Percentiles rank a stretch among this genome's conserved stretches.
phyloP scores from a whole-genome alignment of 2,329 filamentous ascomycete species.

The Penicillium paneum region DNA sequence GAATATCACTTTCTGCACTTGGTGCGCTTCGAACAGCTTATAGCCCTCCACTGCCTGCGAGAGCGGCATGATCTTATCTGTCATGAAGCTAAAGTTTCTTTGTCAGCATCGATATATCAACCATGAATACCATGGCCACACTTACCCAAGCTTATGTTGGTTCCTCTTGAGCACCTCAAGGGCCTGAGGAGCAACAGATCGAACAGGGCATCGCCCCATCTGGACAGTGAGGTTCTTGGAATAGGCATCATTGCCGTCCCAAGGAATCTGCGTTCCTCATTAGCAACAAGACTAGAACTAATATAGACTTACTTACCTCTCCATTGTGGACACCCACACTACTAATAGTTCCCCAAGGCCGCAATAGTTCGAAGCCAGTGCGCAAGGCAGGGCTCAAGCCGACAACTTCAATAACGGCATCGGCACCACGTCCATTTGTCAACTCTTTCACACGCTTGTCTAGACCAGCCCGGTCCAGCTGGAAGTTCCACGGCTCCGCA shows the following conservation, averaged over 20 bases:
- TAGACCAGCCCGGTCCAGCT: constrained; percentile 62
- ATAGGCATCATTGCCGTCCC: constrained; percentile 61
- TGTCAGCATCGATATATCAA: too few species aligned
- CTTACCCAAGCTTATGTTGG: constrained; percentile 62
- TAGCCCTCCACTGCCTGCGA: constrained; percentile 65
- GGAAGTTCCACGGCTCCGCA: constrained; percentile 79
- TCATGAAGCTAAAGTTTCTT: constrained; percentile 53
- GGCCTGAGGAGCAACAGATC: constrained; percentile 65
- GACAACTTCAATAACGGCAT: constrained; percentile 78
- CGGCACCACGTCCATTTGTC: constrained; percentile 77
- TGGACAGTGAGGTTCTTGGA: constrained; percentile 69
- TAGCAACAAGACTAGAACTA: constrained; percentile 20
- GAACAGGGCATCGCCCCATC: constrained; percentile 74
- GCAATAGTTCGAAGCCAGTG: constrained; percentile 67
- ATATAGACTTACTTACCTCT: constrained; percentile 51
- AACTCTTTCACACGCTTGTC: constrained; percentile 67
- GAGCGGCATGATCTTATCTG: constrained; percentile 70
- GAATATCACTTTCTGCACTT: constrained; percentile 72
- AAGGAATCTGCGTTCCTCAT: constrained; percentile 55
- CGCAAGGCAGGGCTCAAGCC: constrained; percentile 66
- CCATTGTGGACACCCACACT: constrained; percentile 74
- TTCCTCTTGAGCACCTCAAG: constrained; percentile 63
- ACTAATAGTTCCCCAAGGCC: constrained; percentile 70
- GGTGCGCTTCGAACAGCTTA: constrained; percentile 58
- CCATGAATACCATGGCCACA: too few species aligned